Evolutionary conservation across 1,284 basidiomycete genomes (phyloP).

Genomic region (Austroboletus novae-zelandiae): DNA sequence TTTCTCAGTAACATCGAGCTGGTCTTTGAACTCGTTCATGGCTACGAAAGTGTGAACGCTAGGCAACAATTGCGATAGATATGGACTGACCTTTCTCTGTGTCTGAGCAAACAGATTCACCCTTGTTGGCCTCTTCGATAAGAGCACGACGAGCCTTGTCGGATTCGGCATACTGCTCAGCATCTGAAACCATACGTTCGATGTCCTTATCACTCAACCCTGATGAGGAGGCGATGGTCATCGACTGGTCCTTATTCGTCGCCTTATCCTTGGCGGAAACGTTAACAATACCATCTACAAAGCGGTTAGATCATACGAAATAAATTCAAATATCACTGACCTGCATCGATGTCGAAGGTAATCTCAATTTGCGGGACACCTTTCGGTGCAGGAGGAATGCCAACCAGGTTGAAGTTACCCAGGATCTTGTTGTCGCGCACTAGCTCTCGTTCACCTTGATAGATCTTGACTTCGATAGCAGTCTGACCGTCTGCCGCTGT

Average conservation of each 20-base stretch:
- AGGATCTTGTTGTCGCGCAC: constrained; percentile 98
- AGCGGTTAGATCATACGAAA: not conserved
- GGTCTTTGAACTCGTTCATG: constrained; percentile 97
- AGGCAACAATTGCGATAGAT: not conserved
- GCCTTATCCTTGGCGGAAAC: constrained; percentile 98
- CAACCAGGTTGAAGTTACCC: constrained; percentile 98
- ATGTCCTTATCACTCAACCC: constrained; percentile 97
- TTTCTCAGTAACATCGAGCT: constrained; percentile 89
- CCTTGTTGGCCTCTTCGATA: constrained; percentile 98
- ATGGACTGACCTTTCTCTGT: constrained; percentile 84
- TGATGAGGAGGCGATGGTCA: constrained; percentile 97
- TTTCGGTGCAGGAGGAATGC: constrained; percentile 96
- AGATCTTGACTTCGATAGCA: constrained; percentile 97
- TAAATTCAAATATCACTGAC: constrained; percentile 37
- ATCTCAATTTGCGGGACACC: constrained; percentile 99
- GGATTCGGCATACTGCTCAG: constrained; percentile 89
- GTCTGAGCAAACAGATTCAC: constrained; percentile 91
- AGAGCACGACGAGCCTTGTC: constrained; percentile 87
- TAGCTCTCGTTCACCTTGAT: constrained; percentile 97
- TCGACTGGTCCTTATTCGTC: constrained; percentile 94
- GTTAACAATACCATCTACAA: constrained; percentile 89
- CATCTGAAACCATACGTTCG: constrained; percentile 94
- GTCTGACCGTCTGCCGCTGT: constrained; percentile 97
- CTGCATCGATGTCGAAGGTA: constrained; percentile 98
- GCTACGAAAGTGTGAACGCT: constrained; percentile 45